Percentiles rank a stretch among this genome's conserved stretches.
These are phyloP conservation scores for Candida awuae DNA, from an alignment of 805 yeast genomes.

Conservation along the genomic window DNA sequence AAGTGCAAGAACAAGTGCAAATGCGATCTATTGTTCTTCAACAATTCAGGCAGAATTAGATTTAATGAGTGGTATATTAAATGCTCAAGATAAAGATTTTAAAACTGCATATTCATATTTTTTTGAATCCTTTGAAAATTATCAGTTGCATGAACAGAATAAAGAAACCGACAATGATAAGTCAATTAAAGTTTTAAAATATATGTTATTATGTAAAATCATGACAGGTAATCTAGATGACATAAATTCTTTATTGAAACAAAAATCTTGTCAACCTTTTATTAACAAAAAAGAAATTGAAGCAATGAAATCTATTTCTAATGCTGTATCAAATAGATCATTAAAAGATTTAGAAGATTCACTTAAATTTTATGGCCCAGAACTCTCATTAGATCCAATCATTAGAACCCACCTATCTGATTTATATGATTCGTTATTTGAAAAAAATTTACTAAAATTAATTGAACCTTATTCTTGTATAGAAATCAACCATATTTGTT, in stretches of 20 bases:
- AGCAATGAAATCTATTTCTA: slow-evolving; percentile 90
- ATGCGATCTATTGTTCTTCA: slow-evolving; percentile 93
- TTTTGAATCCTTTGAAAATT: slow-evolving; percentile 91
- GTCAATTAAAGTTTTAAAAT: slow-evolving; percentile 67
- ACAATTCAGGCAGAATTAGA: slow-evolving; percentile 89
- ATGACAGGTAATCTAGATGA: slow-evolving; percentile 87
- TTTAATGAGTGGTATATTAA: slow-evolving; percentile 88
- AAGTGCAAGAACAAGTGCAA: slow-evolving; percentile 95
- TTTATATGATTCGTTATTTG: slow-evolving; percentile 84
- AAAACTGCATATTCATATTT: slow-evolving; percentile 94
- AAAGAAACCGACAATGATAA: slow-evolving; percentile 29
- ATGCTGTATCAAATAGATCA: slow-evolving; percentile 84
- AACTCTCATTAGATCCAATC: slow-evolving; percentile 77
- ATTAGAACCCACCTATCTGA: slow-evolving; percentile 89
- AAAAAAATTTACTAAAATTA: slow-evolving; percentile 86
- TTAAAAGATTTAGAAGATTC: slow-evolving; percentile 87
- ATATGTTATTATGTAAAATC: slow-evolving; percentile 86
- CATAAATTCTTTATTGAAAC: slow-evolving; percentile 65
- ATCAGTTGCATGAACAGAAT: slow-evolving; percentile 35
- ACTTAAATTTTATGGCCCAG: slow-evolving; percentile 58
- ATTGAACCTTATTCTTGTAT: slow-evolving; percentile 95
- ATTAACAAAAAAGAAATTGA: slow-evolving; percentile 75
- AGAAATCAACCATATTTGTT: slow-evolving; percentile 84
- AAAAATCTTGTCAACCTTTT: slow-evolving; percentile 41
- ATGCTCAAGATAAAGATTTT: slow-evolving; percentile 95